Base-by-base conservation (phyloP, 352 stramenopile genomes). In the Plasmopara halstedii region DNA sequence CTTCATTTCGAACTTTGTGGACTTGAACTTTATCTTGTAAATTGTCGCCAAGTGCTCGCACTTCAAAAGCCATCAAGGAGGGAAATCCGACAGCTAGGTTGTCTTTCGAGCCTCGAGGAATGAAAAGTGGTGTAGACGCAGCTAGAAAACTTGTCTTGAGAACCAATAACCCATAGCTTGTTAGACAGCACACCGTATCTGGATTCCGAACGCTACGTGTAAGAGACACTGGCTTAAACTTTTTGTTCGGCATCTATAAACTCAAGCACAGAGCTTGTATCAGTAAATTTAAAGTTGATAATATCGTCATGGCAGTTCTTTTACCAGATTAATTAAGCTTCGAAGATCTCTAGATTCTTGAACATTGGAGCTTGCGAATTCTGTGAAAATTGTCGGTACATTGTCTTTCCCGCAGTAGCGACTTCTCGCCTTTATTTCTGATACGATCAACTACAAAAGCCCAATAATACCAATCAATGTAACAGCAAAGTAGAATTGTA, bases 381-480 rank as follows among this genome's bases (percentile, higher is more conserved):
- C 76, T 10, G 67, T 59, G 44, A 74, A 82, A 27, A 64, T 81
- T 0, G 73, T 69, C 6, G 68, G 62, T 6, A 73, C 51, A 21
- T 73, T 88, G 47, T 84, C 73, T 25, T 69, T 68, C 7, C 59
- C 64, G 22, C 69, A 46, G 7, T 68, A 60, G 14, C 73, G 58
- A 0, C 69, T 71, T 48, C 84, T 88, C n/a, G 61, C 73, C 9
- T 56, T 46, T 1, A 88, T 56, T 41, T 88, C 76, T 1, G 73
- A 83, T 8, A 85, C 53, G 20, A 48, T 39, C 7, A 82, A 36
- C 70, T 82, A 29, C 25, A 29, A 29, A 10, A 11, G 25, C 25
- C 25, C 25, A 10, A 15, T 18, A 33, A 6, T 33, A 0, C 21
- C 31, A 41, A 29, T 23, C 8, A 33, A 17, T 33, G 38, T 34